Evolutionary conservation across 768 basidiomycete genomes (phyloP), one percentile per base, ranked within the genome.

Genomic region (Agrocybe praecox): DNA sequence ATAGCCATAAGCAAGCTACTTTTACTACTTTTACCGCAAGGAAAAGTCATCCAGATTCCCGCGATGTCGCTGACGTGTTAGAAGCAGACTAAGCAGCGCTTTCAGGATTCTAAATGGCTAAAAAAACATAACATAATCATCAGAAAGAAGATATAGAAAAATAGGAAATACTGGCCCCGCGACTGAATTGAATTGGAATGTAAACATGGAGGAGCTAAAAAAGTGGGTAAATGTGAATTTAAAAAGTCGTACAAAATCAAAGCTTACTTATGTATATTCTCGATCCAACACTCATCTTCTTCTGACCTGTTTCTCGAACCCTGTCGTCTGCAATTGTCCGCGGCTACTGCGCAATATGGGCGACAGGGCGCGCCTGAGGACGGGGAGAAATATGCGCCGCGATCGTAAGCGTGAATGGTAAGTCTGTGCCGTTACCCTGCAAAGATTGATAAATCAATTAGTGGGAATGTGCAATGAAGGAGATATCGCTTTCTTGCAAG

Each of bases 401-500:
- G 14, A 40, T 15, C n/a, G 3, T 14, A 12, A 40, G 36, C 5
- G 36, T 4, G 36, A 40, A 40, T 5, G 36, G 36, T 14, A 40
- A 4, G 14, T 40, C 36, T 14, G 36, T 15, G 5, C 36, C 36
- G n/a, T 40, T 12, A n/a, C 36, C 36, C 36, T 40, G 14, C 14
- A 15, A 40, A n/a, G n/a, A n/a, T n/a, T n/a, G n/a, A 40, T 40
- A n/a, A 15, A 14, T 34, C n/a, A n/a, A 29, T 29, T 5, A 29
- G 26, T 40, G 36, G n/a, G 36, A 40, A 40, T 14, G 36, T 40
- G 36, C 36, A 12, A 40, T 29, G 6, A 40, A 4, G 14, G 36
- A 40, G 14, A 40, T n/a, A 40, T 40, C 5, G 14, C 12, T 40
- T n/a, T 14, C 36, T 29, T 29, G 26, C 36, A 70, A 71, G 42